Base-by-base conservation (phyloP, 2,329 filamentous ascomycete genomes). In the Fusarium oligoseptatum region DNA sequence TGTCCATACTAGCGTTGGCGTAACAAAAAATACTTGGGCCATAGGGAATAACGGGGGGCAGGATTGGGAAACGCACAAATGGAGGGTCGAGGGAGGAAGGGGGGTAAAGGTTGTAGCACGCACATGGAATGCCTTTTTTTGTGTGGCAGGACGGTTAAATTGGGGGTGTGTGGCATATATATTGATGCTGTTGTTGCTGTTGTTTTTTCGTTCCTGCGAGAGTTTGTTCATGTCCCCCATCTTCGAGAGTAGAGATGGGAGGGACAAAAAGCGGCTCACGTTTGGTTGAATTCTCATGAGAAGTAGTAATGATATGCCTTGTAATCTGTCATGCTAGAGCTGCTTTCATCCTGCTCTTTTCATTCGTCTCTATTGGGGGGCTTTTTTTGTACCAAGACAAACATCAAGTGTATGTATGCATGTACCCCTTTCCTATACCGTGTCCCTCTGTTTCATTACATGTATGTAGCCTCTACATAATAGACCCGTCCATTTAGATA, bases 1-100 rank as follows among this genome's bases (percentile, higher is more conserved):
- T 79, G 76, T 79, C 61, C 72, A 79, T 75, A 72, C 76, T 77
- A 79, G 77, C 77, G 76, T 79, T 72, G 78, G 78, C 78, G 78
- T 78, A 79, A 72, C 67, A 77, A 77, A 79, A 79, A 77, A 79
- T 76, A 68, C 71, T 22, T 71, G 73, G 75, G 60, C 64, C 58
- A 39, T 60, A 64, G 73, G 62, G 37, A 41, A 67, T 60, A 60
- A 48, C 55, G 57, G 57, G 65, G 65, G 48, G 9, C 7, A 29
- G 43, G 50, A 60, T 39, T 39, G 22, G 29, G 71, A 52, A 70
- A 48, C 29, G 65, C 41, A 75, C 63, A 68, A 52, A 56, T 52
- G 41, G 55, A 60, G 56, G 41, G 52, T 29, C 32, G 29, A 36
- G 55, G 55, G 55, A 20, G 24, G 50, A 17, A 67, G 41, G 43